A percentile compares a stretch with the other conserved stretches of the same genome.
phyloP scores from a whole-genome alignment of 129 eudicot genomes.

The Flaveria linearis region DNA sequence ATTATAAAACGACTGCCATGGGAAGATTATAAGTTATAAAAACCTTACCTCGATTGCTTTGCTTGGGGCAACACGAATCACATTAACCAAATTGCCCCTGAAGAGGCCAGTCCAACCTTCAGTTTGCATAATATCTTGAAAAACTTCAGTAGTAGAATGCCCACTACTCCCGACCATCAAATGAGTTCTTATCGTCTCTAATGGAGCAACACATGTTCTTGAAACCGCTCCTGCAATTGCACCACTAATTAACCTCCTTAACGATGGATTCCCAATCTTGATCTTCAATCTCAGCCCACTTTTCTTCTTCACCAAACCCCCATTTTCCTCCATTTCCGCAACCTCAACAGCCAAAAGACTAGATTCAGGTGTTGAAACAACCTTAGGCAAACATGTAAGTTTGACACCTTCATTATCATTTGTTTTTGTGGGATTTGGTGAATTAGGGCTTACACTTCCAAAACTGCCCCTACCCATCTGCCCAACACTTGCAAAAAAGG shows the following conservation, averaged over 20 bases:
- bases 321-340: constrained; percentile 37
- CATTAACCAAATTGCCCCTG: constrained; percentile 79
- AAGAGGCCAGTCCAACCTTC: constrained; percentile 92
- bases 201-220: constrained; percentile 82
- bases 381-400: constrained; percentile 44
- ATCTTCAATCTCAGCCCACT: constrained; percentile 56
- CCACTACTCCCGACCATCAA: constrained; percentile 92
- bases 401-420: constrained; percentile 53
- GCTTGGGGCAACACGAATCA: constrained; percentile 88
- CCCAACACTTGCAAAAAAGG: constrained; percentile 80
- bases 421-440: constrained; percentile 23
- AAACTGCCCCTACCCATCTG: constrained; percentile 47
- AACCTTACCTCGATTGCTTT: constrained; percentile 79
- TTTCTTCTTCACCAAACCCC: constrained; percentile 41
- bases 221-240: constrained; percentile 86
- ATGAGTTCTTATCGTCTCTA: constrained; percentile 89
- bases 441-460: constrained; percentile 22
- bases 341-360: constrained; percentile 38
- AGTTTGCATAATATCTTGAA: constrained; percentile 67
- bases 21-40: background rate
- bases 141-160: constrained; percentile 63
- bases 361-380: constrained; percentile 50
- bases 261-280: constrained; percentile 66
- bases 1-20: background rate
- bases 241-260: constrained; percentile 80